Base-by-base conservation (phyloP, 1,284 basidiomycete genomes). In the Vanrija humicola region DNA sequence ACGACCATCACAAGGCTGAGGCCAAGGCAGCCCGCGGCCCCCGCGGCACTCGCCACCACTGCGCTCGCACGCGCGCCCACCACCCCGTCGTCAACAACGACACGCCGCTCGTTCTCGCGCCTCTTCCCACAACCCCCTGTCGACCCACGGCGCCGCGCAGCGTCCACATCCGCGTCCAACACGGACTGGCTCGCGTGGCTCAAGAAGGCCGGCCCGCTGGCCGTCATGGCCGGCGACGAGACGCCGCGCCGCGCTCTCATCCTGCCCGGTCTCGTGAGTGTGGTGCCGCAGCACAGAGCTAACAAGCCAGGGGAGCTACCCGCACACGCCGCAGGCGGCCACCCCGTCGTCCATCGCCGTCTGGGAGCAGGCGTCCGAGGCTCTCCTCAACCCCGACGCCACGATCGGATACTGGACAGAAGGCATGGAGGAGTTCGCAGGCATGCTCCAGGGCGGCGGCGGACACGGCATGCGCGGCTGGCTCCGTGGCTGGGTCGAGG, bases 401-500 rank as follows among this genome's bases (percentile, higher is more conserved):
- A 69, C 66, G 5, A 70, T 75, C 34, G 71, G 70, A 3, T 76
- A 76, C 62, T 64, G 66, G 59, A 64, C 66, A 26, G 61, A 62
- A 14, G 66, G 66, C 38, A 66, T 72, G 67, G 68, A 72, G 44
- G 67, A 73, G 63, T 63, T 70, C 59, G 71, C 65, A 10, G 65
- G 64, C 6, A 60, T 53, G 38, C 56, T 71, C 42, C 56, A 51
- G 45, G 58, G 52, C 55, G 58, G 58, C 46, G 65, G 61, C n/a
- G 62, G 60, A 1, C 42, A 54, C 38, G 65, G 67, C 18, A 57
- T 64, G 44, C 66, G 65, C 48, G 71, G 68, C 6, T 72, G 72
- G 69, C 63, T 76, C 56, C 58, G 74, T 50, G 68, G 68, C 15
- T 76, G 74, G 74, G 75, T 75, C 18, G 72, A 73, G 55, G 73